These are phyloP conservation scores for Globisporangium orthogonon DNA, from an alignment of 352 stramenopile genomes.

Conservation along the genomic window DNA sequence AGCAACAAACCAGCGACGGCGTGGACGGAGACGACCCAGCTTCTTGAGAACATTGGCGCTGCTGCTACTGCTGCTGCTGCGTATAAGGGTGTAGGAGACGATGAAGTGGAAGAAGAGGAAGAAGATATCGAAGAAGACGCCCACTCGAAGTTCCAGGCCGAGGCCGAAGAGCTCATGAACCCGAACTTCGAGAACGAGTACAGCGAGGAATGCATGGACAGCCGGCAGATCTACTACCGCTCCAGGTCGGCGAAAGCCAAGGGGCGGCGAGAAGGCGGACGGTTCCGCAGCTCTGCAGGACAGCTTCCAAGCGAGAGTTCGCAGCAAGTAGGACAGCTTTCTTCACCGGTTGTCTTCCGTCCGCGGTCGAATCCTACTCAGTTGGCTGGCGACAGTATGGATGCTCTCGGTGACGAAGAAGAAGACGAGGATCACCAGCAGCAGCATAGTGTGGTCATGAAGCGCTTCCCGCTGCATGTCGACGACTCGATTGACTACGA, in stretches of 20 bases:
- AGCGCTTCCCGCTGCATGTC: constrained; percentile 9
- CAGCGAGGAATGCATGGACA: constrained; percentile 74
- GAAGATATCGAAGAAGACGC: constrained; percentile 15
- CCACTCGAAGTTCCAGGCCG: constrained; percentile 36
- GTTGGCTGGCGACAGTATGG: neutral
- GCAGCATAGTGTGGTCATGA: constrained; percentile 2
- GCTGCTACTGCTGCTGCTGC: neutral
- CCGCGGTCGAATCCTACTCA: neutral
- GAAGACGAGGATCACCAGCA: neutral
- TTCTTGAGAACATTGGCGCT: neutral
- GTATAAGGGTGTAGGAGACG: neutral
- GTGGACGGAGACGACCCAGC: neutral
- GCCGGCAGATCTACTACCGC: constrained; percentile 62
- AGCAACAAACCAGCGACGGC: neutral
- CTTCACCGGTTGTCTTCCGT: constrained; percentile 1
- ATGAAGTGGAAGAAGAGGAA: constrained; percentile 5
- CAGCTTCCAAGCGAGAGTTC: neutral
- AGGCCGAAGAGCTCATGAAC: constrained; percentile 67
- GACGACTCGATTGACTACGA: constrained; percentile 9
- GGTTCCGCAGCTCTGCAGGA: neutral
- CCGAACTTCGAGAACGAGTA: constrained; percentile 79
- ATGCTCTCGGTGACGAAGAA: neutral
- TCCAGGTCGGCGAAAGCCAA: constrained; percentile 23
- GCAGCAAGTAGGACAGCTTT: neutral
- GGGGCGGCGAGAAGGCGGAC: constrained; percentile 8